phyloP scores from a whole-genome alignment of 129 eudicot species.

The Tagetes erecta region DNA sequence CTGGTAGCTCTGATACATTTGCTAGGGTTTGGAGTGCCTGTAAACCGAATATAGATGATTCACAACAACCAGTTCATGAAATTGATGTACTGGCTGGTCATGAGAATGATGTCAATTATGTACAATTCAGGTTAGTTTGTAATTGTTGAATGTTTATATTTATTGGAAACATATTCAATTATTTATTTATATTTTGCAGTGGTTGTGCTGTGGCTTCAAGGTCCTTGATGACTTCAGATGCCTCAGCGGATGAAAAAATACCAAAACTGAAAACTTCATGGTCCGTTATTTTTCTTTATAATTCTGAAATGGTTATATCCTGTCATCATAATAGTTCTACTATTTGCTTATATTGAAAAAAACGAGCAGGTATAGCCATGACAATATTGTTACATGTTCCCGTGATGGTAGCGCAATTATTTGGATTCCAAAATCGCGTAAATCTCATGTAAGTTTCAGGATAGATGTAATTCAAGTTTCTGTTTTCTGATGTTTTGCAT shows the following conservation, averaged over 20 bases:
- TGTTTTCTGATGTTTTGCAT: constrained; percentile 5
- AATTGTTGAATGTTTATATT: background rate
- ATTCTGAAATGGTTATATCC: background rate
- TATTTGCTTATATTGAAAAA: constrained; percentile 8
- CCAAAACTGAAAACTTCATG: constrained; percentile 78
- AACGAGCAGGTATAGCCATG: constrained; percentile 73
- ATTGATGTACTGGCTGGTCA: constrained; percentile 92
- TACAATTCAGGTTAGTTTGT: constrained; percentile 82
- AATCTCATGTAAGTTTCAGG: constrained; percentile 68
- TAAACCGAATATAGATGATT: constrained; percentile 59
- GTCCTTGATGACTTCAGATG: constrained; percentile 48
- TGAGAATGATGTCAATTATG: constrained; percentile 97
- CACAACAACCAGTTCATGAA: constrained; percentile 78
- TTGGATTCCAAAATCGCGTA: constrained; percentile 85
- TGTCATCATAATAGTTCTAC: background rate
- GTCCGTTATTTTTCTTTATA: constrained; percentile 37
- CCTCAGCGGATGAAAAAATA: constrained; percentile 55
- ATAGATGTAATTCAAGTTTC: background rate
- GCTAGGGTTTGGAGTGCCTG: constrained; percentile 99
- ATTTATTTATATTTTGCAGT: constrained; percentile 45
- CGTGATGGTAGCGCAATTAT: constrained; percentile 99
- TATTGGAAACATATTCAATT: constrained; percentile 7
- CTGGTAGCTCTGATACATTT: constrained; percentile 96
- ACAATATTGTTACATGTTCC: constrained; percentile 94
- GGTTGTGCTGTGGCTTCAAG: constrained; percentile 90